Base-by-base conservation (phyloP, 2,329 filamentous ascomycete genomes). In the Allantophomopsis lycopodina region DNA sequence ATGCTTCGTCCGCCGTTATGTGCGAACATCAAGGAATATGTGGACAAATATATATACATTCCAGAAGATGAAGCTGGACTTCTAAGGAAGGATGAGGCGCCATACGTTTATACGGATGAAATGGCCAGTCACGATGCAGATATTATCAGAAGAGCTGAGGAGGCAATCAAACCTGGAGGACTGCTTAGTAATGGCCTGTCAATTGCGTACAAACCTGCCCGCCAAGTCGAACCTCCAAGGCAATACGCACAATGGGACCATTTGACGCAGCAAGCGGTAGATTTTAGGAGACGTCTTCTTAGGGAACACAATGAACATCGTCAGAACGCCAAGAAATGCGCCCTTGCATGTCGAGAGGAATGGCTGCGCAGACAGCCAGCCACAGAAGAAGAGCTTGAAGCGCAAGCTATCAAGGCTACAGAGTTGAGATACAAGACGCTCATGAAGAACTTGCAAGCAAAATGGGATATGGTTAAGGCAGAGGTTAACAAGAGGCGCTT, bases 191-290 rank as follows among this genome's bases (percentile, higher is more conserved):
- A 69, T 40, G 75, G 77, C 43, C 68, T 71, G 43, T 89, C 83
- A 54, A 79, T 78, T 2, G 62, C 80, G 17, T 91, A 83, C 49
- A 69, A 78, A 14, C 83, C 83, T 0, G 83, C 91, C 46, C 66
- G 76, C 11, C 69, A 71, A 23, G 65, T 64, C 43, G 83, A 93
- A 50, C 83, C 83, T 0, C 73, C 76, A 0, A 70, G 73, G 39
- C 85, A 91, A 52, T 96, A 85, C 66, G 78, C 82, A n/a, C 87
- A 93, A 49, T 73, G 76, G 53, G 88, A 96, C 53, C 84, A 96
- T 55, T 69, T 96, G 39, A 68, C 83, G 35, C 79, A 79, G 36
- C 88, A 94, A 44, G 79, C 83, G 42, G 55, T 80, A 11, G 81
- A 88, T 49, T 89, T 96, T 50, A 77, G 84, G 36, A 83, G 78